Base-by-base conservation (phyloP, 129 eudicot genomes). In the Sambucus nigra region DNA sequence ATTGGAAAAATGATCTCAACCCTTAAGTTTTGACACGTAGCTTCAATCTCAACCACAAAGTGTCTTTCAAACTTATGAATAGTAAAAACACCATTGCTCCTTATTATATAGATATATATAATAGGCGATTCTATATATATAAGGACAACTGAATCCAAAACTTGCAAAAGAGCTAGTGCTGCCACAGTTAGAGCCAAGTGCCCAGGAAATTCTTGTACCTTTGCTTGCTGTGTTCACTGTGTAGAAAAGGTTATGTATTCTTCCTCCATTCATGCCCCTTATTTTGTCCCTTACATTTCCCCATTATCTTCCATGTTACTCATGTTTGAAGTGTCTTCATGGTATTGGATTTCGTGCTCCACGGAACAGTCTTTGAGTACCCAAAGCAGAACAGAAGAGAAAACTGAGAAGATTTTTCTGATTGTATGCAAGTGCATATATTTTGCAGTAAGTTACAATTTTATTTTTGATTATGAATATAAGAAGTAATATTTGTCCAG, bases 111-210 rank as follows among this genome's bases (percentile, higher is more conserved):
- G n/a, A n/a, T n/a, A n/a, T n/a, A n/a, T n/a, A n/a, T n/a, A n/a
- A n/a, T n/a, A n/a, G n/a, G n/a, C n/a, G n/a, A n/a, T n/a, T n/a
- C n/a, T n/a, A n/a, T n/a, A n/a, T n/a, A n/a, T n/a, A n/a, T n/a
- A n/a, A n/a, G n/a, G n/a, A n/a, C n/a, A n/a, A n/a, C n/a, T 79
- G 79, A 83, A 83, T 65, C 94, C 94, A 16, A 83, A 79, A 67
- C 45, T 79, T 57, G 87, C 81, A 7, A 83, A 80, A 75, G 94
- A 83, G 68, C 81, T 84, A 5, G 94, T 83, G 58, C 94, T 87
- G 15, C 67, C 63, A 6, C 84, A 83, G 61, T 61, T 83, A 31
- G 79, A 79, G 74, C 74, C 72, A 29, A 76, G 79, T 42, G 63
- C 79, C 64, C 75, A 60, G 52, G 80, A 83, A 23, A 73, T 79